Percentiles rank a stretch among this genome's conserved stretches.
phyloP scores from a whole-genome alignment of 2,329 filamentous ascomycete genomes.

The Nannizzia gypsea region DNA sequence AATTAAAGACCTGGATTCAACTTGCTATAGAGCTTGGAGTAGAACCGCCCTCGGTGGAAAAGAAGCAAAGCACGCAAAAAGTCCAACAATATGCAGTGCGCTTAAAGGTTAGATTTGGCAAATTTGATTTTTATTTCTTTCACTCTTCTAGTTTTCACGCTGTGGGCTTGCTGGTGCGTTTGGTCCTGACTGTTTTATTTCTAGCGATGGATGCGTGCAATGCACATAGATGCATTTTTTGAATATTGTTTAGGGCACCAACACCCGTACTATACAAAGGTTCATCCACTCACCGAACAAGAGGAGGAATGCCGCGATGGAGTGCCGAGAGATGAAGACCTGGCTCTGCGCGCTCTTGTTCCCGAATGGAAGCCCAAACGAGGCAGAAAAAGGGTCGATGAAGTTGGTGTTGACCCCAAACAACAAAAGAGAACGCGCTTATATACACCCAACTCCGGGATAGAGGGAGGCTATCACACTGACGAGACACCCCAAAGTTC shows the following conservation, averaged over 20 bases:
- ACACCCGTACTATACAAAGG: slow-evolving; percentile 67
- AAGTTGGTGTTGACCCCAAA: slow-evolving; percentile 47
- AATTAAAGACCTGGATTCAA: slow-evolving; percentile 89
- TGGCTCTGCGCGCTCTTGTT: slow-evolving; percentile 71
- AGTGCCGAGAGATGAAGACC: slow-evolving; percentile 74
- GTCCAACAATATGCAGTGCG: slow-evolving; percentile 90
- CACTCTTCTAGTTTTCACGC: slow-evolving; percentile 9
- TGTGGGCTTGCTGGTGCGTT: slow-evolving; percentile 3
- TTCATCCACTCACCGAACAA: slow-evolving; percentile 55
- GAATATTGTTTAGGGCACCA: slow-evolving; percentile 70
- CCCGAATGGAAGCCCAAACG: slow-evolving; percentile 58
- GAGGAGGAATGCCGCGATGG: slow-evolving; percentile 61
- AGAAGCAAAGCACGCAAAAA: slow-evolving; percentile 83
- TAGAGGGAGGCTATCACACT: neutral
- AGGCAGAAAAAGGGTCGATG: slow-evolving; percentile 50
- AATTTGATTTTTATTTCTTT: neutral
- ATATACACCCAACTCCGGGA: slow-evolving; percentile 32
- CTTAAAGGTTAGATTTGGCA: slow-evolving; percentile 54
- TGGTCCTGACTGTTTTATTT: neutral
- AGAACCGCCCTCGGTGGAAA: slow-evolving; percentile 66
- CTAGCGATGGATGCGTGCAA: slow-evolving; percentile 89
- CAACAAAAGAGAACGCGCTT: slow-evolving; percentile 50
- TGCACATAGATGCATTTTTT: slow-evolving; percentile 92
- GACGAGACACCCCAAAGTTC: slow-evolving; percentile 18
- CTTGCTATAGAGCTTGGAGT: slow-evolving; percentile 78